Base-by-base conservation (phyloP, 768 basidiomycete species). In the Tulasnella calospora region DNA sequence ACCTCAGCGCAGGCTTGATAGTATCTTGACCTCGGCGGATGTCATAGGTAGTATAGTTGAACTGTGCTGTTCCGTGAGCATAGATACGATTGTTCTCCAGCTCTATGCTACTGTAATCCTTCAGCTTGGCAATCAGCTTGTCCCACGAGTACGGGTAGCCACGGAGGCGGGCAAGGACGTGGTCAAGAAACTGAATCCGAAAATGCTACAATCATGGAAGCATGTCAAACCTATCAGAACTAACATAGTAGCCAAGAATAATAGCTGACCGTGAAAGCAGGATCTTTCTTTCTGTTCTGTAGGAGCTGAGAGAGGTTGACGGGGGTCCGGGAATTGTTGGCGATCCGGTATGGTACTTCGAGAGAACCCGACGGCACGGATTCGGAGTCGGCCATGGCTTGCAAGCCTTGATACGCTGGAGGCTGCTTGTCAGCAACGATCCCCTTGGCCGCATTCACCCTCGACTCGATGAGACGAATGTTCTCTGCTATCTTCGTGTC, bases 1-100 rank as follows among this genome's bases (percentile, higher is more conserved):
- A 71, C 27, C 36, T 23, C 15, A 70, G 40, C 5, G n/a, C 40
- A 5, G 69, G 44, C 30, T 75, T 79, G 78, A 79, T 23, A 6
- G 73, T 61, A 41, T 79, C 78, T 36, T 79, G 74, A 3, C 19
- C 57, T 33, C 78, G 74, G n/a, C 47, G 74, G 33, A 79, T 57
- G 46, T 79, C 47, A 33, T 79, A 79, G 7, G 78, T 74, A 3
- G 78, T 79, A n/a, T 79, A 79, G 30, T 75, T 75, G 36, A 79
- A 73, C 15, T 70, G 78, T 0, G 69, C 27, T 21, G 51, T 33
- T 2, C 19, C 40, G 33, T 79, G 78, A n/a, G 71, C 41, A 35
- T 71, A 71, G 12, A 71, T 71, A 13, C 71, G 71, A 36, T 71
- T 35, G 3, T 36, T 71, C 41, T 71, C 71, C 7, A 61, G n/a